phyloP scores from a whole-genome alignment of 768 basidiomycete genomes.

The Lyophyllum shimeji region DNA sequence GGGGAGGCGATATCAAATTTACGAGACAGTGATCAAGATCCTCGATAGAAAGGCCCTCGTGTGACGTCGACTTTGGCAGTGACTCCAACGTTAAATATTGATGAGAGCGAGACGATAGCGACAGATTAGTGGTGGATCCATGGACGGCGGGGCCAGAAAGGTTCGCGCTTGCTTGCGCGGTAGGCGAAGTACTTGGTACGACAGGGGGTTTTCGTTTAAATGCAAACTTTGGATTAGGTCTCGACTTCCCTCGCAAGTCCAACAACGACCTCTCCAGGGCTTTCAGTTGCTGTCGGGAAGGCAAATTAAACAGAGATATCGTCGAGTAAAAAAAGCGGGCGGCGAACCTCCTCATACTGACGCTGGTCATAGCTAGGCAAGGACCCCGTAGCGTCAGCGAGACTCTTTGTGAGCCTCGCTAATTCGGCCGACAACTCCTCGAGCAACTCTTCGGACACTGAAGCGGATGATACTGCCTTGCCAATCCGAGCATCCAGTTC shows the following conservation, averaged over 20 bases:
- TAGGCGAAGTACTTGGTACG: slow-evolving; percentile 12
- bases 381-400: slow-evolving; percentile 62
- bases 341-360: slow-evolving; percentile 66
- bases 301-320: slow-evolving; percentile 5
- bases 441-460: slow-evolving; percentile 34
- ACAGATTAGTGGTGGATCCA: slow-evolving; percentile 30
- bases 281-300: slow-evolving; percentile 58
- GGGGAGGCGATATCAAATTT: slow-evolving; percentile 47
- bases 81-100: slow-evolving; percentile 45
- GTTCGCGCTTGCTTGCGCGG: not conserved
- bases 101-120: slow-evolving; percentile 44
- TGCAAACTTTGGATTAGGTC: slow-evolving; percentile 59
- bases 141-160: slow-evolving; percentile 3
- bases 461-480: slow-evolving; percentile 28
- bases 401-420: slow-evolving; percentile 57
- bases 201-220: slow-evolving; percentile 50
- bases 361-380: slow-evolving; percentile 76
- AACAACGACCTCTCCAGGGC: slow-evolving; percentile 56
- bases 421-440: slow-evolving; percentile 48
- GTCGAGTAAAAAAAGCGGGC: slow-evolving; percentile 9
- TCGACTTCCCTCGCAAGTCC: slow-evolving; percentile 41
- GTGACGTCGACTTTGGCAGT: slow-evolving; percentile 33
- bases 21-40: slow-evolving; percentile 70
- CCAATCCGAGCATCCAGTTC: slow-evolving; percentile 51
- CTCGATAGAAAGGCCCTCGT: slow-evolving; percentile 62